A percentile compares a stretch with the other conserved stretches of the same genome.
phyloP scores from a whole-genome alignment of 768 basidiomycete species.

The Podaxis rugospora region DNA sequence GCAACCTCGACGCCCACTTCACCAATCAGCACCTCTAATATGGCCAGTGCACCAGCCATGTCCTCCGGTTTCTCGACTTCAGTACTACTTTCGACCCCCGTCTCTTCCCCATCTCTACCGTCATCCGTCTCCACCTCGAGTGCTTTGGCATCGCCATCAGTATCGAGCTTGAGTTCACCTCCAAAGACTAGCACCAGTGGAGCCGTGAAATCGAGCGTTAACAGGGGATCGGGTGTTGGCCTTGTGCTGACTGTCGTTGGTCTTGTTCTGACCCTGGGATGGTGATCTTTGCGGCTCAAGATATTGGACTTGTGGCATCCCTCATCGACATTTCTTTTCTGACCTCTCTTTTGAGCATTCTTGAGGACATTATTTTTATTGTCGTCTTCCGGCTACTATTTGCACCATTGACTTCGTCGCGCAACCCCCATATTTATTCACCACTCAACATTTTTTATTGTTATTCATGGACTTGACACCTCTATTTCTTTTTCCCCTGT shows the following conservation, averaged over 20 bases:
- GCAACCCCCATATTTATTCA: neutral
- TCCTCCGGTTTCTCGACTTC: constrained; percentile 5
- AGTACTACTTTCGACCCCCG: neutral
- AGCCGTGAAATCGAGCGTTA: neutral
- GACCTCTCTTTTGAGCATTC: neutral
- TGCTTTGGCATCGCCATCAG: neutral
- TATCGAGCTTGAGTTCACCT: neutral
- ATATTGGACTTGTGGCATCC: neutral
- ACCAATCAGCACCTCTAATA: neutral
- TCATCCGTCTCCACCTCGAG: neutral
- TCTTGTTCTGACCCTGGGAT: constrained; percentile 9
- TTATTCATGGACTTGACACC: neutral
- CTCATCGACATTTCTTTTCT: neutral
- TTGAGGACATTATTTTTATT: neutral
- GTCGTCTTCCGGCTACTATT: neutral
- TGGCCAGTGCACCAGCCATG: constrained; percentile 2
- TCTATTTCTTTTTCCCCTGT: neutral
- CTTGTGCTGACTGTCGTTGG: neutral
- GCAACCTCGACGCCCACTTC: constrained; percentile 10
- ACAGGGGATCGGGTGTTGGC: neutral
- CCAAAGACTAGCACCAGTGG: neutral
- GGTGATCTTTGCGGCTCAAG: neutral
- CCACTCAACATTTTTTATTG: neutral
- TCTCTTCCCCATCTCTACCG: neutral
- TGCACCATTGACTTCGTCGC: neutral